Conservation (phyloP, 2,329 filamentous ascomycete genomes). For the Phialophora verrucosa region DNA sequence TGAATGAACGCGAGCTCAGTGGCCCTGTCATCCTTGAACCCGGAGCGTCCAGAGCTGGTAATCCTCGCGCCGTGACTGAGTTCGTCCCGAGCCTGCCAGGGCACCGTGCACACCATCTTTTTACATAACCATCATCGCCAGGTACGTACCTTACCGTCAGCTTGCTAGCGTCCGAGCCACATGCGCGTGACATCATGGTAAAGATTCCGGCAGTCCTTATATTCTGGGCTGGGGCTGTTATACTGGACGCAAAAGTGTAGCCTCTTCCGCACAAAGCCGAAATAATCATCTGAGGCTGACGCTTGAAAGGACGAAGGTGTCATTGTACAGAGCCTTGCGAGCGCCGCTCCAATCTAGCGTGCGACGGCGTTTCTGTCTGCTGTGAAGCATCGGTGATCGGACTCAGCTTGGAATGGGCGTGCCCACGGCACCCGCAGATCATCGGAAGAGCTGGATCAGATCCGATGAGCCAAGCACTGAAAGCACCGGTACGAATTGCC, state of each 20-base stretch:
- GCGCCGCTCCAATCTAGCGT: background rate
- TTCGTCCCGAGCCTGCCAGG: background rate
- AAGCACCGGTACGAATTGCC: background rate
- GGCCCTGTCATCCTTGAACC: background rate
- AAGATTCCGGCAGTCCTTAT: background rate
- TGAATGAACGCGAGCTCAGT: background rate
- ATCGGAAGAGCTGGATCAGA: background rate
- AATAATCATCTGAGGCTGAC: background rate
- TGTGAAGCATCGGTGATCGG: background rate
- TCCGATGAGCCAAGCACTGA: background rate
- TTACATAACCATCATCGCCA: background rate
- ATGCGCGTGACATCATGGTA: constrained; percentile 14
- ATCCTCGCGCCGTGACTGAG: background rate
- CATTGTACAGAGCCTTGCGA: constrained; percentile 2
- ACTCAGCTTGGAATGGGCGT: background rate
- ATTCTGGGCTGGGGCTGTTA: background rate
- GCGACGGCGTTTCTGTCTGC: background rate
- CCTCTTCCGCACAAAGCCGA: constrained; percentile 3
- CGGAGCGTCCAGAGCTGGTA: constrained; percentile 2
- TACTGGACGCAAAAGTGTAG: background rate
- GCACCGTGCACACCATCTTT: background rate
- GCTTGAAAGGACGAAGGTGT: background rate
- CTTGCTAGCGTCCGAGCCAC: background rate
- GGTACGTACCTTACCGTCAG: background rate
- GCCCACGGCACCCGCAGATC: background rate